Evolutionary conservation across 805 yeast genomes (phyloP), one percentile per base, ranked within the genome.

Genomic region (Starmerella ratchasimensis): DNA sequence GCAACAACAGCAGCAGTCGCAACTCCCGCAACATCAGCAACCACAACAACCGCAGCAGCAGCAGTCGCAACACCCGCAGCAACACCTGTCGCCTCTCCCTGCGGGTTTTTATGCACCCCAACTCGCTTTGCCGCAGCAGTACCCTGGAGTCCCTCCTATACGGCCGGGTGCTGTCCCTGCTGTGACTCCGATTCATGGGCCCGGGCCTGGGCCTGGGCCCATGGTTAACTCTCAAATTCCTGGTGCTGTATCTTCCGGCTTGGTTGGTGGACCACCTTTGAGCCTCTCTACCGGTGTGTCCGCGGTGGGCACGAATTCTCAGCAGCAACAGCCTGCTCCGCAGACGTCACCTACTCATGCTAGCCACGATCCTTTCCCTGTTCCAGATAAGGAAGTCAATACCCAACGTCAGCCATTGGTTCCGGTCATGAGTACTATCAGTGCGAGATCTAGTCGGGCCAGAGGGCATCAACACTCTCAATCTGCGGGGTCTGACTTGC

Each of bases 401-500:
- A n/a, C 13, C 19, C 31, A 9, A 14, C 37, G 20, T n/a, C 30
- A 14, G 30, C 43, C 34, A 19, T 38, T 13, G 16, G 30, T 31
- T 4, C 35, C 42, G 2, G 34, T 27, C n/a, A 18, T 38, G 38
- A 31, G 29, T 3, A 26, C 35, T 2, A 39, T 33, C 5, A 34
- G 41, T n/a, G 26, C 40, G 3, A 15, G 34, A 16, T 11, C 33
- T 7, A 15, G 21, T 13, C 31, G 40, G 11, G 16, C 22, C 16
- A 14, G 31, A 7, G 24, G 32, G 3, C 45, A 42, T 20, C 33
- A 38, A 29, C 32, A 32, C 7, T 39, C 48, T 4, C 26, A 28
- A 11, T 36, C 44, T 2, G 31, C 41, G 21, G 43, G 44, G 3
- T 33, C 48, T 2, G 50, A 41, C 17, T 32, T 46, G 26, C 50